Evolutionary conservation across 352 stramenopile genomes (phyloP).

Genomic region (Pseudoperonospora humuli): DNA sequence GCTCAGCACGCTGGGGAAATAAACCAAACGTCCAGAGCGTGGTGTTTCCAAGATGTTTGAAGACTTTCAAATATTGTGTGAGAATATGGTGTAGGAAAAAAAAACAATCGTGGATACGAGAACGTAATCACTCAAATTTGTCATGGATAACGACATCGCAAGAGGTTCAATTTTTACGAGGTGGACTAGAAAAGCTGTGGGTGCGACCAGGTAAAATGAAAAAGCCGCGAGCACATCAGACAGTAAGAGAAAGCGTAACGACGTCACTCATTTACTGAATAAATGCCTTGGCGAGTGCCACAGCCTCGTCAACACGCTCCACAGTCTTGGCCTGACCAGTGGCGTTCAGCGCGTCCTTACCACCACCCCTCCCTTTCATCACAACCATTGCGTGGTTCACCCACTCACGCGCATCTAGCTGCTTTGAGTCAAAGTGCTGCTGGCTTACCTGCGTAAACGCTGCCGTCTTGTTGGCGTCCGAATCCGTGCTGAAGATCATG

Average conservation of each 20-base stretch:
- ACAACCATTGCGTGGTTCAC: constrained; percentile 85
- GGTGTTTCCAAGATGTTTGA: too few relatives aligned
- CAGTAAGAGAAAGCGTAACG: constrained; percentile 7
- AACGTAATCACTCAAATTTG: too few relatives aligned
- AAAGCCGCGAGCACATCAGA: neutral
- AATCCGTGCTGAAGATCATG: constrained; percentile 89
- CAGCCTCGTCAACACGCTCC: constrained; percentile 58
- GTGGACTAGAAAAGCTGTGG: too few relatives aligned
- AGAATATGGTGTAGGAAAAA: too few relatives aligned
- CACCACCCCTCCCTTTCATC: constrained; percentile 93
- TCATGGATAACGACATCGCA: too few relatives aligned
- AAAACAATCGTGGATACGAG: too few relatives aligned
- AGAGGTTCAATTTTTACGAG: too few relatives aligned
- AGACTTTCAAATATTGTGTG: too few relatives aligned
- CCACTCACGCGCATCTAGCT: constrained; percentile 90
- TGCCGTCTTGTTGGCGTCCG: constrained; percentile 89
- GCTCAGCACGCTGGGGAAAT: too few relatives aligned
- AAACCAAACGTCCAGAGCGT: too few relatives aligned
- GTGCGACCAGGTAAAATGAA: neutral
- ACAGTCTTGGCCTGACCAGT: constrained; percentile 76
- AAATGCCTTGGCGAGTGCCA: constrained; percentile 58
- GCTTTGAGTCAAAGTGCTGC: constrained; percentile 56
- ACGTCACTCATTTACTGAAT: constrained; percentile 31
- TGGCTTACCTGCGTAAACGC: constrained; percentile 90
- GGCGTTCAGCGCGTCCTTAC: constrained; percentile 81